These are phyloP conservation scores for Penicillium paxilli DNA, from an alignment of 495 filamentous ascomycete genomes.

Conservation along the genomic window DNA sequence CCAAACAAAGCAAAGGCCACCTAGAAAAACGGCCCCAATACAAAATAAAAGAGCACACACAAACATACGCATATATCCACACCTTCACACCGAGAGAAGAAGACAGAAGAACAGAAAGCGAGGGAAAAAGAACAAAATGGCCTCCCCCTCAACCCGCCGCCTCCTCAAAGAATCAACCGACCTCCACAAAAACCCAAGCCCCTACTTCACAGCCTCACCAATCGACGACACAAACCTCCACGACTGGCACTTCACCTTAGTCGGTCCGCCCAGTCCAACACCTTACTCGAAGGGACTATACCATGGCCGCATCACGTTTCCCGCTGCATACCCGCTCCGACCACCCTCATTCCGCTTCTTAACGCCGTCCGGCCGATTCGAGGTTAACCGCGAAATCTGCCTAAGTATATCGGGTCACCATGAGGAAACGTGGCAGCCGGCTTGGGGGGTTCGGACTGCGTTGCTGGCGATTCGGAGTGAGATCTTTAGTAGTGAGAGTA, in stretches of 20 bases:
- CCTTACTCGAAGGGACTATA: slow-evolving; percentile 82
- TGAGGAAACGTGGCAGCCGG: slow-evolving; percentile 97
- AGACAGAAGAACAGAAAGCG: too few relatives aligned
- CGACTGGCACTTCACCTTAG: slow-evolving; percentile 99
- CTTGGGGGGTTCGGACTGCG: slow-evolving; percentile 83
- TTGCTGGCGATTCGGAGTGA: slow-evolving; percentile 50
- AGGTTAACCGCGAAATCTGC: slow-evolving; percentile 96
- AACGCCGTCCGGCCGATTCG: slow-evolving; percentile 89
- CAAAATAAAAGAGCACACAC: slow-evolving; percentile 6
- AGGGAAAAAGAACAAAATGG: slow-evolving; percentile 31
- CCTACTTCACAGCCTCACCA: slow-evolving; percentile 80
- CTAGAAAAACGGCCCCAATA: neutral
- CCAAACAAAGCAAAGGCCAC: neutral
- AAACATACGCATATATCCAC: neutral
- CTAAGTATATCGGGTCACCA: slow-evolving; percentile 91
- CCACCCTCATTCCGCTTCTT: slow-evolving; percentile 94
- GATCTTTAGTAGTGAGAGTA: slow-evolving; percentile 54
- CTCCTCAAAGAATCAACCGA: slow-evolving; percentile 78
- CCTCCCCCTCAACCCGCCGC: slow-evolving; percentile 50
- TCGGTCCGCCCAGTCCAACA: slow-evolving; percentile 78
- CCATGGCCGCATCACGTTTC: slow-evolving; percentile 93
- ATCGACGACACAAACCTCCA: slow-evolving; percentile 81
- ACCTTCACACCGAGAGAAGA: too few relatives aligned
- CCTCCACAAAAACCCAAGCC: slow-evolving; percentile 71
- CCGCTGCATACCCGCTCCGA: slow-evolving; percentile 81